Conservation (phyloP, 2,329 filamentous ascomycete species). For the Elsinoe arachidis region DNA sequence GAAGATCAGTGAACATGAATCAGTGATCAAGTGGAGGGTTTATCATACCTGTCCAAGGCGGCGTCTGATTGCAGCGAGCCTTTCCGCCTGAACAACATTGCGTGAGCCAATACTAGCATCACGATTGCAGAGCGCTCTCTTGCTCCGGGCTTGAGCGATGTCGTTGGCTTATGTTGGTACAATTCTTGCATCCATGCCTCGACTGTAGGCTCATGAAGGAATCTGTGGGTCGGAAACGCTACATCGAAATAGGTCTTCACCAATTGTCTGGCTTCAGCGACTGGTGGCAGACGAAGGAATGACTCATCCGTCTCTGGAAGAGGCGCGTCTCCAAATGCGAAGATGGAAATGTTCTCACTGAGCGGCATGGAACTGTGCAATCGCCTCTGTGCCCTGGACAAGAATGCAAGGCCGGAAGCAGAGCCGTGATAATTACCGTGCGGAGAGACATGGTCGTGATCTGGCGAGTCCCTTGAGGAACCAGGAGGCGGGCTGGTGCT, state of each 20-base stretch:
- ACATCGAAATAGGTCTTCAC: slow-evolving; percentile 8
- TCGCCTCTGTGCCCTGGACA: neutral
- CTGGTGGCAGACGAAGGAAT: neutral
- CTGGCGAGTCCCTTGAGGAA: neutral
- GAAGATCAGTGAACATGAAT: neutral
- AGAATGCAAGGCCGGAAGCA: slow-evolving; percentile 7
- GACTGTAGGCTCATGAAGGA: slow-evolving; percentile 6
- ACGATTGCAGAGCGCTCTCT: neutral
- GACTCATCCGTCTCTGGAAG: neutral
- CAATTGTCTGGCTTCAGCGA: neutral
- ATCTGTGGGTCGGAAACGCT: slow-evolving; percentile 8
- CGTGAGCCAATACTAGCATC: slow-evolving; percentile 1
- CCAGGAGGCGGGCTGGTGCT: neutral
- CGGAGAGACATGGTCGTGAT: neutral
- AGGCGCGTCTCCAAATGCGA: slow-evolving; percentile 8
- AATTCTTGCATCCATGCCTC: neutral
- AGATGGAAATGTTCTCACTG: neutral
- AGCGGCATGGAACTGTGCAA: neutral
- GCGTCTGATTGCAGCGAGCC: neutral
- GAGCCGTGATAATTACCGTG: slow-evolving; percentile 12
- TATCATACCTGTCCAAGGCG: neutral
- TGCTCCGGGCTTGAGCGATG: neutral
- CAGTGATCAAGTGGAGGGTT: neutral
- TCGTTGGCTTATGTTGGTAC: neutral
- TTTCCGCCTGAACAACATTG: slow-evolving; percentile 1